Evolutionary conservation across 805 yeast genomes (phyloP).

Genomic region (Osmozyma mogii): DNA sequence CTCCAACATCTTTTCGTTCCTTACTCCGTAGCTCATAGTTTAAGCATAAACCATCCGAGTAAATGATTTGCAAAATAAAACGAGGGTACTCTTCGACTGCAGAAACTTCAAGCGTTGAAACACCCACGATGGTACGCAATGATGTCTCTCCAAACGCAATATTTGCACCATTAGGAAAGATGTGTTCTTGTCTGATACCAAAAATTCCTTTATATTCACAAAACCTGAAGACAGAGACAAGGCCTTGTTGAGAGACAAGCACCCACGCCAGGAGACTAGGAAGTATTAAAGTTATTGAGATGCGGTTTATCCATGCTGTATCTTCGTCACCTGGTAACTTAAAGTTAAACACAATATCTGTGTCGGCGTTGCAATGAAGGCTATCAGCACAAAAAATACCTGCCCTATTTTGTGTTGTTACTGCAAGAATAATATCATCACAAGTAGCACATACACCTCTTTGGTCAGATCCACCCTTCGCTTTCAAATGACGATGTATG

Average conservation of each 20-base stretch:
- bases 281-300: constrained; percentile 26
- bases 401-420: constrained; percentile 7
- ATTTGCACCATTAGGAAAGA: constrained; percentile 29
- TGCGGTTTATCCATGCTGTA: constrained; percentile 23
- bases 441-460: background rate
- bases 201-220: constrained; percentile 29
- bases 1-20: too few relatives aligned
- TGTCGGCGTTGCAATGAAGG: constrained; percentile 8
- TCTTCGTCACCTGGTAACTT: constrained; percentile 16
- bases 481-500: constrained; percentile 13
- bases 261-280: constrained; percentile 29
- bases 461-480: too few relatives aligned
- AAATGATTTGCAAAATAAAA: constrained; percentile 23
- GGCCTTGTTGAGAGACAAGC: constrained; percentile 32
- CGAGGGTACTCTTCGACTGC: constrained; percentile 14
- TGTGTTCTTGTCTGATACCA: constrained; percentile 37
- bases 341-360: constrained; percentile 6
- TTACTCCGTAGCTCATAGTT: constrained; percentile 12
- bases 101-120: constrained; percentile 20
- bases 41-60: constrained; percentile 25
- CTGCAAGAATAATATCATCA: constrained; percentile 4
- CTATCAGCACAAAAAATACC: constrained; percentile 10
- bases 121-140: constrained; percentile 26
- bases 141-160: constrained; percentile 20
- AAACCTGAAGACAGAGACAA: constrained; percentile 27